A percentile compares a stretch with the other conserved stretches of the same genome.
Evolutionary conservation across 139 green algal species (phyloP).

Genomic region (Haematococcus sp.): DNA sequence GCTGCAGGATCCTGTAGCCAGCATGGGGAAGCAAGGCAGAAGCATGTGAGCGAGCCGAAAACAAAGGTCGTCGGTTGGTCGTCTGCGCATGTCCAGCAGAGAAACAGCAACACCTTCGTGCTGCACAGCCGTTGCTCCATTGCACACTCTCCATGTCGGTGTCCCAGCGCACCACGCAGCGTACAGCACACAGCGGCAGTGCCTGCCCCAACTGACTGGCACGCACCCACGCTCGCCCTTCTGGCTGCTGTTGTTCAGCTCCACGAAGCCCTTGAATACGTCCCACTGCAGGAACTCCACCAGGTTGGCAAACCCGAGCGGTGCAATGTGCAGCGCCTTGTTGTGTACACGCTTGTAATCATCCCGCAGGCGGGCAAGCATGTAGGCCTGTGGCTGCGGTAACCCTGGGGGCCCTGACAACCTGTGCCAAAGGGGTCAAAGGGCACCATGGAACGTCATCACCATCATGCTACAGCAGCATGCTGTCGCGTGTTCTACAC

Average conservation of each 20-base stretch:
- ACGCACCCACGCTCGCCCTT: slow-evolving; percentile 11
- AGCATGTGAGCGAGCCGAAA: not conserved
- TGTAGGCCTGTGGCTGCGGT: not conserved
- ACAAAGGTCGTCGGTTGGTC: too few species aligned
- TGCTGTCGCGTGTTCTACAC: too few species aligned
- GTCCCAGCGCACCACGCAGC: too few species aligned
- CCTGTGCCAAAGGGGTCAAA: too few species aligned
- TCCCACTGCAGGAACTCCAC: slow-evolving; percentile 2
- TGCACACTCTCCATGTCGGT: too few species aligned
- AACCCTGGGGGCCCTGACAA: not conserved
- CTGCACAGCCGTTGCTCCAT: too few species aligned
- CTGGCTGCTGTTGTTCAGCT: not conserved
- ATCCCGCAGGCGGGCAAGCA: not conserved
- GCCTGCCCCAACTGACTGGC: too few species aligned
- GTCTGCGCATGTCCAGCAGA: too few species aligned
- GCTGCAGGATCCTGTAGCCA: slow-evolving; percentile 3
- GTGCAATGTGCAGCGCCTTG: slow-evolving; percentile 9
- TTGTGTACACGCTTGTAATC: slow-evolving; percentile 6
- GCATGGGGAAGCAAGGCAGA: not conserved
- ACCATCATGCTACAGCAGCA: too few species aligned
- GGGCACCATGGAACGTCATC: not conserved
- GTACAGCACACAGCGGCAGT: too few species aligned
- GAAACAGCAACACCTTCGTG: too few species aligned
- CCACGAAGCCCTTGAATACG: not conserved
- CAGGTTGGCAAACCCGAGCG: slow-evolving; percentile 17